Percentiles rank a stretch among this genome's conserved stretches.
Evolutionary conservation across 495 filamentous ascomycete genomes (phyloP).

Genomic region (Hypoxylon subgilvum): DNA sequence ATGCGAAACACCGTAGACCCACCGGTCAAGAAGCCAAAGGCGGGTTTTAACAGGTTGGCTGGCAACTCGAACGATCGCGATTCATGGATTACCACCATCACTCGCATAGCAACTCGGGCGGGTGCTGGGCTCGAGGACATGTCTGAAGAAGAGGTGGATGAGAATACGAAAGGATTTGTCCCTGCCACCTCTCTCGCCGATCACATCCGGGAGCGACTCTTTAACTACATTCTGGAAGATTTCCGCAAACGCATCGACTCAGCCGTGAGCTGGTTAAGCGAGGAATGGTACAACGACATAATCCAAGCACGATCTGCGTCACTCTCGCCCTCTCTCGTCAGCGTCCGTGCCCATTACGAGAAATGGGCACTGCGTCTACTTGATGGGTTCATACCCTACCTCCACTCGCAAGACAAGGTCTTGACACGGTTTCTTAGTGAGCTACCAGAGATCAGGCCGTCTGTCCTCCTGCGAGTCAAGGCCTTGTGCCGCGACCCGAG

Average conservation of each 20-base stretch:
- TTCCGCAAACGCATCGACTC: constrained; percentile 85
- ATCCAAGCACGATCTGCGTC: constrained; percentile 57
- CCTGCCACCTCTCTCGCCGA: constrained; percentile 59
- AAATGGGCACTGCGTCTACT: constrained; percentile 79
- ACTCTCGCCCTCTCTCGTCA: constrained; percentile 23
- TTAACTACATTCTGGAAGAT: constrained; percentile 84
- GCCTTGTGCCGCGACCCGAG: constrained; percentile 87
- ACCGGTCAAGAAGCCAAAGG: constrained; percentile 58
- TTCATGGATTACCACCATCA: constrained; percentile 87
- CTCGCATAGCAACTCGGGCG: constrained; percentile 82
- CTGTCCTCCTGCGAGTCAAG: constrained; percentile 76
- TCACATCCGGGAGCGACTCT: constrained; percentile 77
- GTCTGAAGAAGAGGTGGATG: constrained; percentile 59
- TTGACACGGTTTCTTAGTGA: constrained; percentile 90
- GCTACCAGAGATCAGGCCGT: constrained; percentile 75
- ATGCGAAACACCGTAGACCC: constrained; percentile 69
- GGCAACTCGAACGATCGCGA: constrained; percentile 86
- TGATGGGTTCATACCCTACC: constrained; percentile 84
- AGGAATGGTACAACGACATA: constrained; percentile 97
- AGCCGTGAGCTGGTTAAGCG: constrained; percentile 88
- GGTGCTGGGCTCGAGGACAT: constrained; percentile 67
- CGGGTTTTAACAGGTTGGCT: constrained; percentile 82
- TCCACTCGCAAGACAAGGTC: constrained; percentile 85
- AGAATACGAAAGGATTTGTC: constrained; percentile 43
- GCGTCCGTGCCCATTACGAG: constrained; percentile 70